A percentile compares a stretch with the other conserved stretches of the same genome.
phyloP scores from a whole-genome alignment of 2,329 filamentous ascomycete species.

The Calycina herbarum region DNA sequence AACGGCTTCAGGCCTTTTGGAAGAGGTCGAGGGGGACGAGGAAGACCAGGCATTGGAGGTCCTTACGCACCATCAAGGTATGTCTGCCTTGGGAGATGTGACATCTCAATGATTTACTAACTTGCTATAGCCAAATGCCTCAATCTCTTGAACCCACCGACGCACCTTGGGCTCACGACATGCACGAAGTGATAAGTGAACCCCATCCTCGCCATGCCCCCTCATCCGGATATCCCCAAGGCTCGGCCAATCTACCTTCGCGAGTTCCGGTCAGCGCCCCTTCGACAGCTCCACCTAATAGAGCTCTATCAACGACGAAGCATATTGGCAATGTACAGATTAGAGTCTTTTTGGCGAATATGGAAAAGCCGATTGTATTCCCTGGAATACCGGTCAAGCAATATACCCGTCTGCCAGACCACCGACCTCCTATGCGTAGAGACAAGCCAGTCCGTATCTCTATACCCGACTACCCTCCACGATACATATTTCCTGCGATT shows the following conservation, averaged over 20 bases:
- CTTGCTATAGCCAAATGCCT: slow-evolving; percentile 43
- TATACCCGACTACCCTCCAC: slow-evolving; percentile 73
- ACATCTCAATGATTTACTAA: background rate
- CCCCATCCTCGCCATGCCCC: slow-evolving; percentile 37
- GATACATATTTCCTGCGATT: slow-evolving; percentile 86
- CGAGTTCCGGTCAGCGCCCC: slow-evolving; percentile 42
- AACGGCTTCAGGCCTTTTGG: slow-evolving; percentile 76
- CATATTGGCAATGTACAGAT: slow-evolving; percentile 83
- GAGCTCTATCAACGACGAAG: slow-evolving; percentile 79
- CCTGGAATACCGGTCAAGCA: slow-evolving; percentile 79
- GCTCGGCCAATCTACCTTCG: slow-evolving; percentile 42
- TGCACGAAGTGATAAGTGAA: slow-evolving; percentile 72
- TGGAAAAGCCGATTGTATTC: slow-evolving; percentile 70
- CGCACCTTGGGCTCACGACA: slow-evolving; percentile 88
- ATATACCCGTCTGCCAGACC: slow-evolving; percentile 91
- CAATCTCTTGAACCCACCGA: slow-evolving; percentile 59
- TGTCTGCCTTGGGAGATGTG: slow-evolving; percentile 39
- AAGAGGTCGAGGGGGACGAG: slow-evolving; percentile 60
- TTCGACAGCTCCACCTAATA: slow-evolving; percentile 66
- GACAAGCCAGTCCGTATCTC: slow-evolving; percentile 97
- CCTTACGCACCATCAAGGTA: slow-evolving; percentile 64
- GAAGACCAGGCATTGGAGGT: slow-evolving; percentile 55
- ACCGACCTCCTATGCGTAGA: slow-evolving; percentile 86
- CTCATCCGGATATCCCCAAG: slow-evolving; percentile 28
- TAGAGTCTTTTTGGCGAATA: slow-evolving; percentile 74